phyloP scores from a whole-genome alignment of 768 basidiomycete species.

The Pisolithus marmoratus region DNA sequence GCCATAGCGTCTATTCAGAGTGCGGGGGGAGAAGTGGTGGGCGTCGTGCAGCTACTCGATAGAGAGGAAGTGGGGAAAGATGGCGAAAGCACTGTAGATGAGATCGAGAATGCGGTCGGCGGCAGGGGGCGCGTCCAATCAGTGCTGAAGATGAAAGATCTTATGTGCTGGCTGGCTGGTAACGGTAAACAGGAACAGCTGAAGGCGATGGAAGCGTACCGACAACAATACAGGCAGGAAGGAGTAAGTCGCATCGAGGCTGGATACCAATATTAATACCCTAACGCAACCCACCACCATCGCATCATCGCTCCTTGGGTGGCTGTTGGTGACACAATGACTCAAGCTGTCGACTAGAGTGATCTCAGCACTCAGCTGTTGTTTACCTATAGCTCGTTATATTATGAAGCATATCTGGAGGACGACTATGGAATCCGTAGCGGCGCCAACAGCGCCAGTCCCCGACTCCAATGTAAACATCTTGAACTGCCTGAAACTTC shows the following conservation, averaged over 20 bases:
- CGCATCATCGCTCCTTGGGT: no score
- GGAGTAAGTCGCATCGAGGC: slow-evolving; percentile 5
- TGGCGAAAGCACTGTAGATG: slow-evolving; percentile 70
- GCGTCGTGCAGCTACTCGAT: slow-evolving; percentile 83
- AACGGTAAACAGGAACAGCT: slow-evolving; percentile 61
- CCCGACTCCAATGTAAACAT: no score
- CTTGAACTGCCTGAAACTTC: no score
- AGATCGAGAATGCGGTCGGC: slow-evolving; percentile 68
- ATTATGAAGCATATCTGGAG: no score
- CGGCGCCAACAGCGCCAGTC: no score
- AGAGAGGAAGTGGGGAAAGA: slow-evolving; percentile 41
- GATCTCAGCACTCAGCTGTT: no score
- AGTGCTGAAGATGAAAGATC: slow-evolving; percentile 79
- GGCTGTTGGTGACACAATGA: no score
- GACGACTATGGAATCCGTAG: no score
- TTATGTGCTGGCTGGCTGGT: slow-evolving; percentile 78
- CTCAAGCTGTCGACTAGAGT: no score
- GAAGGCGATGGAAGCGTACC: slow-evolving; percentile 68
- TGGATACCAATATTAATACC: no score
- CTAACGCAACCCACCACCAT: no score
- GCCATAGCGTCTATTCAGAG: slow-evolving; percentile 69
- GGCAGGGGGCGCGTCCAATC: slow-evolving; percentile 66
- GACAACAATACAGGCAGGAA: slow-evolving; percentile 26
- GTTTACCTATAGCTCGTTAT: no score
- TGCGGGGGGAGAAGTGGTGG: slow-evolving; percentile 77